Evolutionary conservation across 192 early-diverging fungal genomes (phyloP).

Genomic region (Pilaira anomala): DNA sequence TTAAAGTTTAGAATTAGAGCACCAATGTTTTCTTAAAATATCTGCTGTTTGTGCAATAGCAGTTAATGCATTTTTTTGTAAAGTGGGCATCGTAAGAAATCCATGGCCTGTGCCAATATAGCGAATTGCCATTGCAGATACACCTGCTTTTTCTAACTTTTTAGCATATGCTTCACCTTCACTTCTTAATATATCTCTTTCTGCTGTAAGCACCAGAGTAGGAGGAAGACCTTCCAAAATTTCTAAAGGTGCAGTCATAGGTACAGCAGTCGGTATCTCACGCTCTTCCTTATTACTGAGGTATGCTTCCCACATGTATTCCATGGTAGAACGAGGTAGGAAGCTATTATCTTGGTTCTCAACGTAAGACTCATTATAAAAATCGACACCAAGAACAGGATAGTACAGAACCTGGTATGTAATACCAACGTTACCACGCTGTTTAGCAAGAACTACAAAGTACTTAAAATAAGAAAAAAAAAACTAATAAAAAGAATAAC

Average conservation of each 20-base stretch:
- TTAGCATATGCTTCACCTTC: conserved; percentile 25
- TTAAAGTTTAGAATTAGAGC: conserved; percentile 4
- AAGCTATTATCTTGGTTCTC: neutral
- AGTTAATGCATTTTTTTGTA: neutral
- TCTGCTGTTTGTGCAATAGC: conserved; percentile 8
- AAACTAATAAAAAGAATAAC: neutral
- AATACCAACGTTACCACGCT: neutral
- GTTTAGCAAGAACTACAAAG: conserved; percentile 9
- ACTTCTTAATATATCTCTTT: conserved; percentile 24
- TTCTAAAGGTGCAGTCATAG: neutral
- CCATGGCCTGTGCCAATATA: conserved; percentile 22
- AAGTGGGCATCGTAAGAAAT: neutral
- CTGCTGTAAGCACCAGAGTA: conserved; percentile 25
- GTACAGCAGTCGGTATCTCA: neutral
- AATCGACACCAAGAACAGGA: conserved; percentile 2
- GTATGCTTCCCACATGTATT: conserved; percentile 21
- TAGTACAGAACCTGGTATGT: conserved; percentile 14
- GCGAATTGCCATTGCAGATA: conserved; percentile 22
- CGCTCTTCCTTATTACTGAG: conserved; percentile 1
- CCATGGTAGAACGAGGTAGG: conserved; percentile 2
- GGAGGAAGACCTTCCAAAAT: conserved; percentile 11
- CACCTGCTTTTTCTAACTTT: conserved; percentile 18
- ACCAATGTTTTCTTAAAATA: conserved; percentile 1
- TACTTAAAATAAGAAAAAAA: neutral
- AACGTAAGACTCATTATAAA: conserved; percentile 14